Percentiles rank a stretch among this genome's conserved stretches.
These are phyloP conservation scores for Ophiostoma ips DNA, from an alignment of 2,329 filamentous ascomycete genomes.

Conservation along the genomic window DNA sequence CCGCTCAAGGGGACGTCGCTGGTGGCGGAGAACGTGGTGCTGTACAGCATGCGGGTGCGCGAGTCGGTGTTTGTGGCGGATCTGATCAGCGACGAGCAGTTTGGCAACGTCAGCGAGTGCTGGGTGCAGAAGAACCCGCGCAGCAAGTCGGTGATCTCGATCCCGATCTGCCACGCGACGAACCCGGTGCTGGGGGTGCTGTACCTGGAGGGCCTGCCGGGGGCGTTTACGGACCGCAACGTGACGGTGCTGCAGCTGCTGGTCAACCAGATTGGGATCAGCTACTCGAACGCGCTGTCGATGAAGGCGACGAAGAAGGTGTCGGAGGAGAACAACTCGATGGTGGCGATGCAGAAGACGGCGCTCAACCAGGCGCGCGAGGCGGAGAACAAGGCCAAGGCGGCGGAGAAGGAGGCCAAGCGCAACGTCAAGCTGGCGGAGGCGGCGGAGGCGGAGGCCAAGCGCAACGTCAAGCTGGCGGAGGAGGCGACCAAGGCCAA, in stretches of 20 bases:
- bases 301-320: constrained; percentile 64
- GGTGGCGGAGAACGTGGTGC: constrained; percentile 62
- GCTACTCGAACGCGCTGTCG: constrained; percentile 52
- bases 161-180: constrained; percentile 61
- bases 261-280: constrained; percentile 65
- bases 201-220: constrained; percentile 61
- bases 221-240: constrained; percentile 64
- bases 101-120: constrained; percentile 56
- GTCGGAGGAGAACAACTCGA: constrained; percentile 62
- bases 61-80: constrained; percentile 64
- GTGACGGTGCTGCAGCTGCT: constrained; percentile 53
- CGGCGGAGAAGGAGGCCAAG: constrained; percentile 62
- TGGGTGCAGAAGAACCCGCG: constrained; percentile 56
- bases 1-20: constrained; percentile 51
- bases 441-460: constrained; percentile 70
- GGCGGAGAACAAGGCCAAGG: constrained; percentile 62
- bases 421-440: constrained; percentile 73
- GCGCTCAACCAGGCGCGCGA: constrained; percentile 58
- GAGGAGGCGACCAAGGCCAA: constrained; percentile 76
- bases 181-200: constrained; percentile 59
- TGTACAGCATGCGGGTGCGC: constrained; percentile 64
- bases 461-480: constrained; percentile 54
- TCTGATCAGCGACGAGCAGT: constrained; percentile 60
- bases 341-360: constrained; percentile 64
- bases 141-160: constrained; percentile 64